Evolutionary conservation across 2,329 filamentous ascomycete genomes (phyloP), one percentile per base, ranked within the genome.

Genomic region (Monilinia polystroma): DNA sequence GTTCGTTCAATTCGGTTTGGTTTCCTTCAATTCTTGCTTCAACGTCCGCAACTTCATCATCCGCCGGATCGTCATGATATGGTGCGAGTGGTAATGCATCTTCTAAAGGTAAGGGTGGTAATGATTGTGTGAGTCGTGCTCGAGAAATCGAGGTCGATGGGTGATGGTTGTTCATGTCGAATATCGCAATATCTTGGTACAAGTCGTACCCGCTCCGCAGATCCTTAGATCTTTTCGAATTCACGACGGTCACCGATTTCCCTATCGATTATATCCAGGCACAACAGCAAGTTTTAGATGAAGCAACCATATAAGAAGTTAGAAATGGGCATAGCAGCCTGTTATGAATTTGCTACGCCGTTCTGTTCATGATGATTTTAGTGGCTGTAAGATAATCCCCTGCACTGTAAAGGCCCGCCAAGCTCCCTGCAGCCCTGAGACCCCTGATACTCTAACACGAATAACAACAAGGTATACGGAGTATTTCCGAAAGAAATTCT

Each of bases 21-120:
- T 14, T 29, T 43, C 35, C 41, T 45, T 38, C 58, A 45, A 54
- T n/a, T 47, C 26, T 20, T 56, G 60, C 57, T 55, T 32, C 20
- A 10, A 41, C 54, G 45, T 55, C 43, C 20, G 20, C 67, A 12
- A 67, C 67, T 32, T 68, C 68, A 16, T 71, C 69, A 4, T 67
- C 69, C 51, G 66, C 67, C 14, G 73, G 72, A 62, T 74, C 70
- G 66, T 75, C 73, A 59, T 66, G 71, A 54, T 75, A 75, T 35
- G 71, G 70, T 26, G 55, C 66, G 55, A 56, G 51, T 41, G n/a
- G 38, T 47, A 52, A 14, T 68, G 53, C 29, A 55, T 68, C 53
- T 54, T 64, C 38, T 41, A 66, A 20, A 43, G 72, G 72, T 6
- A 73, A 64, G 53, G 73, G 71, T 66, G 73, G 72, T 57, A 74